Base-by-base conservation (phyloP, 306 rosid species). In the Medicago ruthenica region DNA sequence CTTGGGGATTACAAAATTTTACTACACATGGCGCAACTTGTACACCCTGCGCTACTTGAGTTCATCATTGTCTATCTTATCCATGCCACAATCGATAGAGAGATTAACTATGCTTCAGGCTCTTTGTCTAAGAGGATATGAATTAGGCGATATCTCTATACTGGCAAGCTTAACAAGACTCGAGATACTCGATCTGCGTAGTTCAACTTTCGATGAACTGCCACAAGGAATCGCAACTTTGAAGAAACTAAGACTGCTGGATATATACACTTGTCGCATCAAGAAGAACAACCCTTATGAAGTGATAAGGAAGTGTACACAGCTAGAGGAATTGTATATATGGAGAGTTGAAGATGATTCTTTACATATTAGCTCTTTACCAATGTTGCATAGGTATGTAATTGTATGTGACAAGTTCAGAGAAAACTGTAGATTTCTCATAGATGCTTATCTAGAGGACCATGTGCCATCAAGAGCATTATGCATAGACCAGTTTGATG, bases 341-440 rank as follows among this genome's bases (percentile, higher is more conserved):
- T 1, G 21, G 17, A 5, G 37, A 20, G 7, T 3, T 50, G 18
- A 1, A 64, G 63, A 64, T 27, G 18, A 64, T 24, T 48, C 37
- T 50, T 57, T 57, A 20, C 8, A 39, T 7, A 17, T 50, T 53
- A 20, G 53, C 64, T 31, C 75, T 51, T 51, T 70, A 42, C 61
- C 75, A 16, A 36, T 13, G 24, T 70, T 70, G 36, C 75, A 50
- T 5, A 71, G 45, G 36, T 71, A 71, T 71, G 76, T 54, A 12
- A 71, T 69, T 45, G 60, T 69, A 6, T 68, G 73, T 24, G 73
- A 68, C 58, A 68, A 68, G 41, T 68, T 45, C 58, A 68, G 73
- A 58, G 58, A 68, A 44, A 45, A 68, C 58, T 68, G 73, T 45
- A 68, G 58, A 47, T 68, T 68, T 9, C 73, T 68, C 59, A 45